Evolutionary conservation across 2,329 filamentous ascomycete genomes (phyloP), one percentile per base, ranked within the genome.

Genomic region (Ceratocystis smalleyi): DNA sequence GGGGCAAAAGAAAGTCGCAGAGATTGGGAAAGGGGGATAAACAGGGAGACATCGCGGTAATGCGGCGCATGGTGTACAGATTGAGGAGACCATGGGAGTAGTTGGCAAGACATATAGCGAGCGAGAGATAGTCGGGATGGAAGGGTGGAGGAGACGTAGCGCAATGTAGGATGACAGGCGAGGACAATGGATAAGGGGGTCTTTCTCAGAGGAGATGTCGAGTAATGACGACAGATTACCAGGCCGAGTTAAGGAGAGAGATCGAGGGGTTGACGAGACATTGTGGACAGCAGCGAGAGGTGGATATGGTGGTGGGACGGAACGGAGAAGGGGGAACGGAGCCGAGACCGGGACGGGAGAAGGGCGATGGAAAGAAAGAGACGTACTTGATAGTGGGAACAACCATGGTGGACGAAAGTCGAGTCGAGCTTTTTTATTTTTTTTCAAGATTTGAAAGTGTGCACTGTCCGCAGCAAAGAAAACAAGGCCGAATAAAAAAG

Each of bases 311-410:
- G 49, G 19, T 24, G n/a, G 22, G 4, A 47, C 45, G 45, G 45
- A 47, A 47, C 45, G 45, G 45, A 47, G 45, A 10, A 47, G 17
- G 45, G 45, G 45, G 19, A 19, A 19, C 45, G 45, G 45, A 47
- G 45, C 45, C 17, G 45, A 22, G 45, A 22, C 8, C 45, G 45
- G 17, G 3, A 47, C 45, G 45, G 45, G 35, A 10, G 35, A 40
- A 40, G 35, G 45, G n/a, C 45, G 45, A 24, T 15, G 35, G 40
- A 24, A 30, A 40, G 40, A 55, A 22, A 43, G 32, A 19, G 68
- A 73, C 81, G 73, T 76, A 84, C 81, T 84, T 84, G 76, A 84
- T 84, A 71, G 81, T 84, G 77, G 81, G 81, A 75, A 83, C 81
- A 71, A 83, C 81, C 77, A 83, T 81, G 74, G 77, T 81, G 74